A percentile compares a stretch with the other conserved stretches of the same genome.
These are phyloP conservation scores for Tricholoma sp. DNA, from an alignment of 768 basidiomycete species.

Conservation along the genomic window DNA sequence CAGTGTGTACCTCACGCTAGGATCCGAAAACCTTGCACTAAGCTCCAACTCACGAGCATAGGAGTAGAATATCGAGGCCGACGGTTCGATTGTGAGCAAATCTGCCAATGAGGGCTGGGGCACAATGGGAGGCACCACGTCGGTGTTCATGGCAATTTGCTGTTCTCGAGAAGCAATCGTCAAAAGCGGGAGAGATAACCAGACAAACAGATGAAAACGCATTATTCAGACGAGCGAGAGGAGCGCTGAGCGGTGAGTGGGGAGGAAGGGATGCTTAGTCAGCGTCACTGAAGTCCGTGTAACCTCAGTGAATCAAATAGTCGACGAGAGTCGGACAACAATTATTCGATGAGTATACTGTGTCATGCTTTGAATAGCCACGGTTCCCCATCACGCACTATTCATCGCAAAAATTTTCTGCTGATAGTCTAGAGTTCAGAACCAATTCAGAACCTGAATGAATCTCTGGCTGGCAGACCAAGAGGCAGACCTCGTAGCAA, in stretches of 20 bases:
- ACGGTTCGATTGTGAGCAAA: conserved; percentile 70
- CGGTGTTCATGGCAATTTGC: conserved; percentile 28
- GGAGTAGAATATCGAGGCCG: conserved; percentile 78
- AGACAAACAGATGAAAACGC: conserved; percentile 26
- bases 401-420: no score
- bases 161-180: conserved; percentile 26
- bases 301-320: no score
- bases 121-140: conserved; percentile 12
- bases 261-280: background rate
- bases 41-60: conserved; percentile 71
- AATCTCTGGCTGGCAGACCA: no score
- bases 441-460: no score
- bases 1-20: conserved; percentile 43
- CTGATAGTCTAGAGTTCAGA: no score
- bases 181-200: conserved; percentile 26
- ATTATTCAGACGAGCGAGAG: conserved; percentile 13
- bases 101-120: conserved; percentile 66
- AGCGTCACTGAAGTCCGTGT: no score
- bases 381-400: no score
- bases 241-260: no score
- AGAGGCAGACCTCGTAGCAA: no score
- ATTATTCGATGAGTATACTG: no score
- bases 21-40: conserved; percentile 44
- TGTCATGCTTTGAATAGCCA: no score
- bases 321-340: no score